These are phyloP conservation scores for Trichoderma sp. DNA, from an alignment of 2,329 filamentous ascomycete species.

Conservation along the genomic window DNA sequence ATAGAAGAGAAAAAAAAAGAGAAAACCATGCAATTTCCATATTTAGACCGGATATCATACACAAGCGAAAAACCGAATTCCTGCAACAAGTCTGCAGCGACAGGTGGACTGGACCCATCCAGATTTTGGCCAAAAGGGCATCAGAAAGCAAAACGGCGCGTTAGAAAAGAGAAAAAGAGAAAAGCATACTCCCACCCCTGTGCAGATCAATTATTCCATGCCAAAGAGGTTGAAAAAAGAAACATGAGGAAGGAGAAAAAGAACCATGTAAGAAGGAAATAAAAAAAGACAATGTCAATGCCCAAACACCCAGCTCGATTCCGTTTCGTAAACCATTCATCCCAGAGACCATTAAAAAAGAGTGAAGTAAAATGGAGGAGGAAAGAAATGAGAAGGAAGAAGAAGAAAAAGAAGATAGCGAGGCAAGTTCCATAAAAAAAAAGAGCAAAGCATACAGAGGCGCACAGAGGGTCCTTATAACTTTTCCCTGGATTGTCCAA, in stretches of 20 bases:
- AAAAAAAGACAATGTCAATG: neutral
- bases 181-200: neutral
- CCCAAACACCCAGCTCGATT: neutral
- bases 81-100: neutral
- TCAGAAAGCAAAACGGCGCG: neutral
- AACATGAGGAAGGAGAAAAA: neutral
- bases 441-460: neutral
- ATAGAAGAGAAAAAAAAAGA: neutral
- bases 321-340: neutral
- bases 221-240: neutral
- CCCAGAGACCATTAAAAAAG: neutral
- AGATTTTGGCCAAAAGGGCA: neutral
- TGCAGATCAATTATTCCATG: neutral
- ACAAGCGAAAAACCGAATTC: neutral
- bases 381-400: neutral
- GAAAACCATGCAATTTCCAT: constrained; percentile 5
- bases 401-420: neutral
- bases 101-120: constrained; percentile 5
- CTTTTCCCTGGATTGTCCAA: constrained; percentile 8
- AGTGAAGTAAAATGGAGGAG: neutral
- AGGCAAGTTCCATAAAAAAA: neutral
- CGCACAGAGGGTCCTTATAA: neutral
- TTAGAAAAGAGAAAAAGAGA: neutral
- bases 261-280: neutral
- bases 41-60: constrained; percentile 13